Evolutionary conservation across 2,329 filamentous ascomycete species (phyloP).

Genomic region (Stemphylium lycopersici): DNA sequence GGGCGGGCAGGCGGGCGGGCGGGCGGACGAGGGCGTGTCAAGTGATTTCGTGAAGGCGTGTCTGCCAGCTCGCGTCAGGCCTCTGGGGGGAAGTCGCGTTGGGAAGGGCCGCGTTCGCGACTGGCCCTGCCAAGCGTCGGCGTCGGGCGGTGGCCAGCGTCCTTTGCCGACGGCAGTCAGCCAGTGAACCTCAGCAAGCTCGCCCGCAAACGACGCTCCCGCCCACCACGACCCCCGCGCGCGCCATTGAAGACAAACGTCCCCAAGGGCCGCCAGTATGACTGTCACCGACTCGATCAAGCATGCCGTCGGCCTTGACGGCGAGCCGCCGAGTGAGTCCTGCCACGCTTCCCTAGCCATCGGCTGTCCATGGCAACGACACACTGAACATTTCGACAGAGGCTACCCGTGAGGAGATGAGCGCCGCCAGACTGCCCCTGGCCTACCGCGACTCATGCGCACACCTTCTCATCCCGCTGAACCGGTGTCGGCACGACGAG

Average conservation of each 20-base stretch:
- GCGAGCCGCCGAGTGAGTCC: constrained; percentile 41
- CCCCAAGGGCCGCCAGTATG: constrained; percentile 40
- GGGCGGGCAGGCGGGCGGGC: constrained; percentile 6
- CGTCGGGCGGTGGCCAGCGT: constrained; percentile 18
- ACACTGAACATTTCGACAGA: constrained; percentile 56
- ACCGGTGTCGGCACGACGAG: constrained; percentile 88
- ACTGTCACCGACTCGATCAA: constrained; percentile 55
- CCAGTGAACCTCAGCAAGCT: constrained; percentile 21
- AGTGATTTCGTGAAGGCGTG: constrained; percentile 25
- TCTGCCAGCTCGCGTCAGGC: constrained; percentile 13
- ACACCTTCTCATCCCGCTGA: constrained; percentile 91
- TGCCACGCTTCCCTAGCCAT: constrained; percentile 24
- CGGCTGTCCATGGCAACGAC: constrained; percentile 23
- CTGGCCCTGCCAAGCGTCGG: constrained; percentile 26
- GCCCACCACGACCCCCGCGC: constrained; percentile 16
- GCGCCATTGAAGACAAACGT: constrained; percentile 31
- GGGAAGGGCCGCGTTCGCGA: constrained; percentile 20
- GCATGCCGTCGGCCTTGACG: constrained; percentile 55
- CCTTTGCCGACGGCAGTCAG: constrained; percentile 21
- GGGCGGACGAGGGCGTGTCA: constrained; percentile 8
- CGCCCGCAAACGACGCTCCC: constrained; percentile 15
- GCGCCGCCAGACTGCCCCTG: constrained; percentile 83
- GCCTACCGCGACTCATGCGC: constrained; percentile 96
- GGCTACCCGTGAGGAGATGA: constrained; percentile 91
- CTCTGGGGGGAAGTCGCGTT: constrained; percentile 23